Evolutionary conservation across 1,139 yeast species (phyloP).

Genomic region (Suhomyces terraborum): DNA sequence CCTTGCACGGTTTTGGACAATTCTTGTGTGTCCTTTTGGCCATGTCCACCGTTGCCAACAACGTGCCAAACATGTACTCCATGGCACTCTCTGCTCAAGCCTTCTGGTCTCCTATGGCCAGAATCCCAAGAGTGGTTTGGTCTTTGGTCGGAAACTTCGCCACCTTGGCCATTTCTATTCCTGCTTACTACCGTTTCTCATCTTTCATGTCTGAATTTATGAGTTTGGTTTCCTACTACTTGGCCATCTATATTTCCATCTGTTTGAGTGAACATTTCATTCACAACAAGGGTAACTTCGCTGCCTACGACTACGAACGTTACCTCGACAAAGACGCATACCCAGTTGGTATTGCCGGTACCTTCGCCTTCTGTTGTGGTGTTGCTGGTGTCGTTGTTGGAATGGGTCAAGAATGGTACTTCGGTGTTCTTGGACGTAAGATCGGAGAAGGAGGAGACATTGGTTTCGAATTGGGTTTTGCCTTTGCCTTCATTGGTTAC

Average conservation of each 20-base stretch:
- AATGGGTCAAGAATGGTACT: slow-evolving; percentile 83
- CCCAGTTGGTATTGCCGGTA: slow-evolving; percentile 79
- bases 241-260: slow-evolving; percentile 80
- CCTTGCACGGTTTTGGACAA: slow-evolving; percentile 86
- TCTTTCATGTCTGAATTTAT: slow-evolving; percentile 79
- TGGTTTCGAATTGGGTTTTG: slow-evolving; percentile 78
- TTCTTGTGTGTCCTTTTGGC: slow-evolving; percentile 85
- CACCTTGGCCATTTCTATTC: slow-evolving; percentile 83
- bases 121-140: slow-evolving; percentile 82
- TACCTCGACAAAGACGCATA: slow-evolving; percentile 57
- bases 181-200: slow-evolving; percentile 76
- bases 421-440: slow-evolving; percentile 62
- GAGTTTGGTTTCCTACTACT: slow-evolving; percentile 88
- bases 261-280: slow-evolving; percentile 76
- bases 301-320: slow-evolving; percentile 62
- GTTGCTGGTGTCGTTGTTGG: slow-evolving; percentile 84
- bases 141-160: slow-evolving; percentile 72
- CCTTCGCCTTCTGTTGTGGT: slow-evolving; percentile 78
- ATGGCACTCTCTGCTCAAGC: slow-evolving; percentile 85
- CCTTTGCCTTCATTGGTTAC: slow-evolving; percentile 67
- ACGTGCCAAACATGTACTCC: slow-evolving; percentile 91
- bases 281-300: slow-evolving; percentile 60
- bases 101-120: slow-evolving; percentile 68
- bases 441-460: slow-evolving; percentile 86
- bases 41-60: slow-evolving; percentile 83